Evolutionary conservation across 129 eudicot species (phyloP), one percentile per base, ranked within the genome.

Genomic region (Pittosporum tobira): DNA sequence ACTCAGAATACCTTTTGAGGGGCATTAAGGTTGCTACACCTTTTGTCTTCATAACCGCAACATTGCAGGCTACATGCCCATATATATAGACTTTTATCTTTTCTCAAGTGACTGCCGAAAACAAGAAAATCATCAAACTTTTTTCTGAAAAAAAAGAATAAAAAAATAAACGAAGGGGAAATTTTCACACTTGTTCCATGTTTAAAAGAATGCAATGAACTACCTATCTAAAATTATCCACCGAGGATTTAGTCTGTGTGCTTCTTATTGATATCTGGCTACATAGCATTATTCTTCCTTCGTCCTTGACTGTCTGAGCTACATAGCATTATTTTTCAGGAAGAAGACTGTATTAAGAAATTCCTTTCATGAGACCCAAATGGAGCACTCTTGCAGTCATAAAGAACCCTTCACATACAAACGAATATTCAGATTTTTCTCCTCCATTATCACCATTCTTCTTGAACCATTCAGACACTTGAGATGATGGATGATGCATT

Each of bases 401-500:
- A 70, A 86, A 91, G 83, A 91, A 91, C 74, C 98, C 86, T 81
- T 91, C 98, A 70, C 95, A 83, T 22, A 91, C 86, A 63, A 91
- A 91, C 14, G 94, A 66, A 68, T 77, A 91, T 67, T 69, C 82
- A 40, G 82, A 67, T 52, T 75, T 90, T 51, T 85, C 89, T 46
- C 75, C 82, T 67, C 51, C 76, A 52, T 24, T 75, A 14, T 48
- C 22, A n/a, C 66, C 67, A 47, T 45, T 68, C 63, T 66, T 64
- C 11, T 55, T 70, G 49, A 83, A 57, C 82, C 85, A 91, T 55
- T 77, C 87, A 48, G 87, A 54, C 62, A 91, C 87, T 80, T 91
- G 95, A 68, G 86, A 95, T 0, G 98, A 83, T n/a, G n/a, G n/a
- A n/a, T 34, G 98, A 91, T 49, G 98, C 95, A 78, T 91, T 95